Conservation (phyloP, 2,329 filamentous ascomycete species). For the Elsinoe perseae region DNA sequence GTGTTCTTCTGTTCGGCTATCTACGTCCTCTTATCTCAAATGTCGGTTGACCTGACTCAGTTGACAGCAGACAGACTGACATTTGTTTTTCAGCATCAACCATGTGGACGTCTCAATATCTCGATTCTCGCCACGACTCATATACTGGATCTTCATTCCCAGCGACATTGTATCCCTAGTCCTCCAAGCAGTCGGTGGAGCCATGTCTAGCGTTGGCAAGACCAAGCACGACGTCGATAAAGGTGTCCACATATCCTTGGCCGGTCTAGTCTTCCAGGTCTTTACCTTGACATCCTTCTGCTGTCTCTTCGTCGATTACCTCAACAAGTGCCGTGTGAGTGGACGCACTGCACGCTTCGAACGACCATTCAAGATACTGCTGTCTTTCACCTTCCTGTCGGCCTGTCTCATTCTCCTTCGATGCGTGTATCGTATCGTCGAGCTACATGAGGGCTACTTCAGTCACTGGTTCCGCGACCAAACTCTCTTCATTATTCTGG, state of each 20-base stretch:
- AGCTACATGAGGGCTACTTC: not conserved
- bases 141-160: conserved; percentile 46
- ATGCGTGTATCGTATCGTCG: not conserved
- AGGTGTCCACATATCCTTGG: conserved; percentile 53
- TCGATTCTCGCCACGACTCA: conserved; percentile 19
- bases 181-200: conserved; percentile 54
- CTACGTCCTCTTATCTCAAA: conserved; percentile 49
- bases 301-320: conserved; percentile 43
- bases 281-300: conserved; percentile 51
- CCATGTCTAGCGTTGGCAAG: conserved; percentile 30
- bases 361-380: not conserved
- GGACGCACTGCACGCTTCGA: not conserved
- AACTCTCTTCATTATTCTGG: not conserved
- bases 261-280: conserved; percentile 56
- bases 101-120: conserved; percentile 17
- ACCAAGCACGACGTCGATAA: not conserved
- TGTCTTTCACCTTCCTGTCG: not conserved
- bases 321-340: conserved; percentile 11
- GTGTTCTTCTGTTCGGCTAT: conserved; percentile 57
- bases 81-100: conserved; percentile 17
- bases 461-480: not conserved
- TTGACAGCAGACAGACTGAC: not conserved
- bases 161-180: conserved; percentile 55
- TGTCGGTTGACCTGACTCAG: not conserved
- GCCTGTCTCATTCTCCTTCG: not conserved